Evolutionary conservation across 345 rosid species (phyloP), one percentile per base, ranked within the genome.

Genomic region (Streptanthus diversifolius): DNA sequence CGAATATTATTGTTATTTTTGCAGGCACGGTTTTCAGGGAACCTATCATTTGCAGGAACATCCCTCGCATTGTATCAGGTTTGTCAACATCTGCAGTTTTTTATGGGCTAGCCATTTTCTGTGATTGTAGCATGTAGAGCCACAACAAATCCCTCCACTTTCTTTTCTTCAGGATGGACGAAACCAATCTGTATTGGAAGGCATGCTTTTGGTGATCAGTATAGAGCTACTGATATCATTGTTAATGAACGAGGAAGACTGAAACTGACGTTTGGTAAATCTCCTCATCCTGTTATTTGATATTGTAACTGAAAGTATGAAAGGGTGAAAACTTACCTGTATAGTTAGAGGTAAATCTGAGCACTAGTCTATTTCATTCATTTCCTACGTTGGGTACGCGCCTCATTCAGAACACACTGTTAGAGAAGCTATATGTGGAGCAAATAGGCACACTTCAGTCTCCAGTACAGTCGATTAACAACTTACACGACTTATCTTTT

Each of bases 121-220:
- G 40, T 49, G 24, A 19, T 36, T 67, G 17, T 58, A 33, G 35
- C 53, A 22, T 12, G 25, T 51, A 24, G 56, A 72, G 37, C 24
- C 33, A 44, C 6, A 68, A 18, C 30, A 17, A 18, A 30, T 40
- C 52, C 30, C 24, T 40, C 15, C 41, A 3, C 21, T 48, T 63
- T 59, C 22, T 48, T 68, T 57, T 66, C 68, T 73, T 68, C 81
- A 91, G 97, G 97, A 62, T 93, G 98, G 97, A 83, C 90, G 1
- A 89, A 84, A 79, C 93, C 97, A 60, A 93, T 93, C 60, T 93
- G 98, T 86, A 93, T 91, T 37, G 97, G 97, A 48, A 91, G 97
- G 63, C 98, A 93, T 91, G 98, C 97, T 70, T 93, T 88, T 81
- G 96, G 98, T 58, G 97, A 93, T 83, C 96, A 93, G 76, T 91